Percentiles rank a stretch among this genome's conserved stretches.
These are phyloP conservation scores for Spizellomyces punctatus DNA, from an alignment of 192 early-diverging fungal species.

Conservation along the genomic window DNA sequence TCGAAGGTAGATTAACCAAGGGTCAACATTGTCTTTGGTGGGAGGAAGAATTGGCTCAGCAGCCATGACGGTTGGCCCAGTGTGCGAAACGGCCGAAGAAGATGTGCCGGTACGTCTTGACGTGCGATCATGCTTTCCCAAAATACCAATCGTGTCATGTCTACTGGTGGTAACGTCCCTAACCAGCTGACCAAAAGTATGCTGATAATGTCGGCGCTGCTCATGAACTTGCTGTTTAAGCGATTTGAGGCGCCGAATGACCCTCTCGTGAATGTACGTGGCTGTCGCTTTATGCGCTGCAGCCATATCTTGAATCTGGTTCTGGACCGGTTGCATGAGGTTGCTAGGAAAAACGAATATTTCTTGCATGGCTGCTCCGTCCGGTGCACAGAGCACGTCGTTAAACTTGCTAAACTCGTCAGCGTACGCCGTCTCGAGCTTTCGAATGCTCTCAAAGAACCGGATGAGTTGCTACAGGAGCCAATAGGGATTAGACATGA, in stretches of 20 bases:
- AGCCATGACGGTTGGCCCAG: not conserved
- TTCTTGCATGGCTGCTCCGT: not conserved
- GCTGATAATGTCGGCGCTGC: not conserved
- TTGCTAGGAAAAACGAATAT: not conserved
- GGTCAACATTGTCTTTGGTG: slow-evolving; percentile 4
- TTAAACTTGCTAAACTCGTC: not conserved
- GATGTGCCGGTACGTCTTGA: not conserved
- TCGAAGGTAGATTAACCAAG: not conserved
- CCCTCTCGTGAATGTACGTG: not conserved
- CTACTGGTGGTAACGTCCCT: not conserved
- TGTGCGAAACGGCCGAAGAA: not conserved
- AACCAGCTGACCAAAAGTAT: not conserved
- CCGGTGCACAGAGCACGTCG: not conserved
- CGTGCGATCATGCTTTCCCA: not conserved
- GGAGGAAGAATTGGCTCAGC: not conserved
- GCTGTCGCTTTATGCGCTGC: not conserved
- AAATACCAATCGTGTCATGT: not conserved
- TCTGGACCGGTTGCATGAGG: not conserved
- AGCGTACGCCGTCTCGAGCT: not conserved
- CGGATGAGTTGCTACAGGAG: not conserved
- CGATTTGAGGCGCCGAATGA: not conserved
- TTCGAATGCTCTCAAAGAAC: not conserved
- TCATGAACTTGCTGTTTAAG: not conserved
- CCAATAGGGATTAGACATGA: not conserved
- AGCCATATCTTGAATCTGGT: not conserved